Percentiles rank a stretch among this genome's conserved stretches.
Evolutionary conservation across 2,329 filamentous ascomycete genomes (phyloP).

Genomic region (Neospermospora avenae): DNA sequence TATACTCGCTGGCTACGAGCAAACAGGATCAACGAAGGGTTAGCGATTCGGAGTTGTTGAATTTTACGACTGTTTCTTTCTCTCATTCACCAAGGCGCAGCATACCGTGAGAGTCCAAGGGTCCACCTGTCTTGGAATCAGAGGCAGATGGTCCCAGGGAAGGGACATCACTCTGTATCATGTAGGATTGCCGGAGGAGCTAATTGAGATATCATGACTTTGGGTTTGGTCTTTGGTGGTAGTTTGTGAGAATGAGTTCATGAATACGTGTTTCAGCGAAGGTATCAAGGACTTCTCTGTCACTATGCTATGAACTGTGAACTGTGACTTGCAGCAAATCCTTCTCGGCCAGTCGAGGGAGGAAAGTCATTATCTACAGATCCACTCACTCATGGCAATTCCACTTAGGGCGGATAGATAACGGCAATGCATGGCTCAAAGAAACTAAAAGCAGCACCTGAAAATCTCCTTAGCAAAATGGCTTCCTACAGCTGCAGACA

Average conservation of each 20-base stretch:
- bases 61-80: slow-evolving; percentile 32
- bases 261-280: neutral
- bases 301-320: neutral
- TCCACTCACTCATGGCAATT: neutral
- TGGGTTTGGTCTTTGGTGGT: slow-evolving; percentile 2
- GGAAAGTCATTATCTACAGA: neutral
- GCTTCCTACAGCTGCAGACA: slow-evolving; percentile 10
- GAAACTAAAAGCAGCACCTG: neutral
- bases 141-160: slow-evolving; percentile 14
- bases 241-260: slow-evolving; percentile 2
- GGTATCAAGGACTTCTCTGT: neutral
- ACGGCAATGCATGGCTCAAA: neutral
- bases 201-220: slow-evolving; percentile 33
- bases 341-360: neutral
- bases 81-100: slow-evolving; percentile 28
- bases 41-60: slow-evolving; percentile 38
- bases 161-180: slow-evolving; percentile 28
- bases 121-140: slow-evolving; percentile 14
- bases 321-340: neutral
- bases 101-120: slow-evolving; percentile 23
- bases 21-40: slow-evolving; percentile 35
- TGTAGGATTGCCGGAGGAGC: slow-evolving; percentile 31
- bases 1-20: slow-evolving; percentile 38
- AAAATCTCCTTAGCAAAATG: slow-evolving; percentile 15
- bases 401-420: neutral